A percentile compares a stretch with the other conserved stretches of the same genome.
phyloP scores from a whole-genome alignment of 202 grass and related monocot genomes.

The Elaeis oleifera region DNA sequence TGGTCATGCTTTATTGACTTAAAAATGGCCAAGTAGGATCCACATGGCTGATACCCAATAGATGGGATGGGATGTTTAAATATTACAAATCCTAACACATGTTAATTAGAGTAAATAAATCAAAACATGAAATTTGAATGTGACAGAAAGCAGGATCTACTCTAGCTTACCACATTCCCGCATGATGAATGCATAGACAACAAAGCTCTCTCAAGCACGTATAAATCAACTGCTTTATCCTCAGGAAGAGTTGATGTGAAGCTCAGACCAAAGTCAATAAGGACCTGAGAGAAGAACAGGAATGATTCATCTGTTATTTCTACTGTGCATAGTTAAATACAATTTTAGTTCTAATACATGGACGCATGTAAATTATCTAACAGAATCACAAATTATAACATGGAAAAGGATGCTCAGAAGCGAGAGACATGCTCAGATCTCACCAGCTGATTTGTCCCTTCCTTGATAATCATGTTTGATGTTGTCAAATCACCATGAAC shows the following conservation, averaged over 20 bases:
- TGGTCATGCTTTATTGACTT: neutral
- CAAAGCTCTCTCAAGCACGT: constrained; percentile 96
- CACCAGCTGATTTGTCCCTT: constrained; percentile 46
- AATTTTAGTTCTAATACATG: too few relatives aligned
- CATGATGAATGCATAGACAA: constrained; percentile 97
- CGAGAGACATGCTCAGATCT: constrained; percentile 4
- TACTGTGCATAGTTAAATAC: too few relatives aligned
- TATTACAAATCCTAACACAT: neutral
- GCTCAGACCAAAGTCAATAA: constrained; percentile 96
- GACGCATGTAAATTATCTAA: too few relatives aligned
- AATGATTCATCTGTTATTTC: too few relatives aligned
- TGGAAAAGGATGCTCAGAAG: neutral
- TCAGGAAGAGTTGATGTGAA: constrained; percentile 82
- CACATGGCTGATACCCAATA: too few relatives aligned
- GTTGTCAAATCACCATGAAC: constrained; percentile 91
- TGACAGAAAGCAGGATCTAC: neutral
- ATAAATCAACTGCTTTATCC: constrained; percentile 93
- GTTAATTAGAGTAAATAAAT: too few relatives aligned
- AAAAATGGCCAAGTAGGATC: neutral
- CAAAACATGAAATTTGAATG: constrained; percentile 12
- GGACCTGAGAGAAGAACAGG: constrained; percentile 35
- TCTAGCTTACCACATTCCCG: constrained; percentile 60
- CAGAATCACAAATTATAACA: too few relatives aligned
- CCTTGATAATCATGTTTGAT: constrained; percentile 92
- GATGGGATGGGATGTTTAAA: too few relatives aligned